Evolutionary conservation across 1,139 yeast species (phyloP).

Genomic region (Pichia kudriavzevii): DNA sequence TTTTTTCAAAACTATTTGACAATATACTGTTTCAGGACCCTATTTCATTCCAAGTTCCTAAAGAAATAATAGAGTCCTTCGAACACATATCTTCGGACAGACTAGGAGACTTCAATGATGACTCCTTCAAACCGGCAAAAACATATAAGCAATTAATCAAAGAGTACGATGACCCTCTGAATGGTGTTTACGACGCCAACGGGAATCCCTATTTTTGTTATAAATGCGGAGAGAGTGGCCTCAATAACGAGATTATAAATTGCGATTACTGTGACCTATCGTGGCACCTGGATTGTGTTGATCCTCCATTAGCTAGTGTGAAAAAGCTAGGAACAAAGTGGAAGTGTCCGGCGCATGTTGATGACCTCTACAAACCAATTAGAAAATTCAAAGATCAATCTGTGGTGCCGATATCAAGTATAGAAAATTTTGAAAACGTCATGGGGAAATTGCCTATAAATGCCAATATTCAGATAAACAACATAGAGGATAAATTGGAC

Average conservation of each 20-base stretch:
- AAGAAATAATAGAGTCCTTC: constrained; percentile 56
- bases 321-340: constrained; percentile 78
- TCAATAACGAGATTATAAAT: constrained; percentile 48
- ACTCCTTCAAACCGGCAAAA: constrained; percentile 46
- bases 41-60: constrained; percentile 65
- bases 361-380: constrained; percentile 37
- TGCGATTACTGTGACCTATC: constrained; percentile 85
- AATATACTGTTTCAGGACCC: constrained; percentile 59
- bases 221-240: constrained; percentile 67
- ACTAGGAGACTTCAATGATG: constrained; percentile 65
- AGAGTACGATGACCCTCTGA: constrained; percentile 55
- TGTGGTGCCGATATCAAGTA: constrained; percentile 46
- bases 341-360: constrained; percentile 90
- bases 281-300: constrained; percentile 89
- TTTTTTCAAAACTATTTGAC: constrained; percentile 59
- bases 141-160: constrained; percentile 33
- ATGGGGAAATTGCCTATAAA: constrained; percentile 36
- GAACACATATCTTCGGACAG: constrained; percentile 62
- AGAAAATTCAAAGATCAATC: constrained; percentile 50
- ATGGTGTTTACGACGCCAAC: constrained; percentile 50
- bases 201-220: constrained; percentile 66
- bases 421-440: constrained; percentile 43
- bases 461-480: constrained; percentile 55
- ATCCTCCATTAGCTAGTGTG: constrained; percentile 67
- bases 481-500: constrained; percentile 28